Evolutionary conservation across 2,329 filamentous ascomycete species (phyloP).

Genomic region (Macroventuria anomochaeta): DNA sequence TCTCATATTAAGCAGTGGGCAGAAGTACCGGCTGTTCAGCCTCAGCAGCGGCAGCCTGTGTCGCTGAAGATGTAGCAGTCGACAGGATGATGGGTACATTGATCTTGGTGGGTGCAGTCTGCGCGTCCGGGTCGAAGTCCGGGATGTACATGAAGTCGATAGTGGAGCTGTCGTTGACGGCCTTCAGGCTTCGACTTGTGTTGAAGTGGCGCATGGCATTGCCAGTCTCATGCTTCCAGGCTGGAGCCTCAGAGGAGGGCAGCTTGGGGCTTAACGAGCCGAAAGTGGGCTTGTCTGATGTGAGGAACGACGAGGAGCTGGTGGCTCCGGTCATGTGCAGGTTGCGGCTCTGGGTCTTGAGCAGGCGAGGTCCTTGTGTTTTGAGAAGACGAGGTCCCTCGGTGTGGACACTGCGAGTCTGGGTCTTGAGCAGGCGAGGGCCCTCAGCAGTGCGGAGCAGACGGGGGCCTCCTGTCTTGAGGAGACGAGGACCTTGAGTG

Average conservation of each 20-base stretch:
- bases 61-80: slow-evolving; percentile 22
- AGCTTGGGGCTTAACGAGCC: slow-evolving; percentile 56
- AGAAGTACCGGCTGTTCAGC: slow-evolving; percentile 32
- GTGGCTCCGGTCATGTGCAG: slow-evolving; percentile 68
- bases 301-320: slow-evolving; percentile 60
- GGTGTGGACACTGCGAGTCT: slow-evolving; percentile 13
- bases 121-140: slow-evolving; percentile 53
- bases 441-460: slow-evolving; percentile 18
- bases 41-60: slow-evolving; percentile 33
- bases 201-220: slow-evolving; percentile 63
- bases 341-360: slow-evolving; percentile 50
- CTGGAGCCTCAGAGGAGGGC: slow-evolving; percentile 56
- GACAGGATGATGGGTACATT: slow-evolving; percentile 59
- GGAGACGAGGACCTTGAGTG: slow-evolving; percentile 11
- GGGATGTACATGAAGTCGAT: slow-evolving; percentile 70
- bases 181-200: slow-evolving; percentile 63
- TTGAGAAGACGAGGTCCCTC: slow-evolving; percentile 15
- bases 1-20: slow-evolving; percentile 16
- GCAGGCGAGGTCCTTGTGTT: slow-evolving; percentile 14
- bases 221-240: slow-evolving; percentile 35
- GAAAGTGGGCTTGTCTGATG: slow-evolving; percentile 58
- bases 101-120: slow-evolving; percentile 44
- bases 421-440: slow-evolving; percentile 18
- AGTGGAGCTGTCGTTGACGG: slow-evolving; percentile 64
- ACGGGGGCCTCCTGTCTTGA: slow-evolving; percentile 9